These are phyloP conservation scores for Oenanthe javanica DNA, from an alignment of 140 eudicot species.

Conservation along the genomic window DNA sequence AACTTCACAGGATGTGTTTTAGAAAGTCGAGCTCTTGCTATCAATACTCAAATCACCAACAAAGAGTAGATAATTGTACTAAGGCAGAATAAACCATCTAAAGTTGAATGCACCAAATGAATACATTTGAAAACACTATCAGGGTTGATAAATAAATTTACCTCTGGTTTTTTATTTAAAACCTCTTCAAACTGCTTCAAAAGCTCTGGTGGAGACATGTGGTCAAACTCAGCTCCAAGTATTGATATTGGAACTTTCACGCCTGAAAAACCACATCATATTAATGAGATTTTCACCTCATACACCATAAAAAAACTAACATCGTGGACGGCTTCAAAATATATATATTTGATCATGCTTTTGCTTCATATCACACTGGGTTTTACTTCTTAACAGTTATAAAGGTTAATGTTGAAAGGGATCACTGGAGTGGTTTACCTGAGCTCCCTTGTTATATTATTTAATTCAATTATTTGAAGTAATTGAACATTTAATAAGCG, in stretches of 20 bases:
- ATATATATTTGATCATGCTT: no score
- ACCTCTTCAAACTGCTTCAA: slow-evolving; percentile 37
- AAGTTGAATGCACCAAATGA: background rate
- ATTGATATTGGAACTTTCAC: no score
- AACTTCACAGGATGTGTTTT: background rate
- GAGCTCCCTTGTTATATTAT: background rate
- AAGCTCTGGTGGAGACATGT: slow-evolving; percentile 36
- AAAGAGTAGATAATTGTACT: background rate
- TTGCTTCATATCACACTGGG: background rate
- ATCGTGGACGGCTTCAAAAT: no score
- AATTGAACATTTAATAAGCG: background rate
- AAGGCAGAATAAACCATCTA: background rate
- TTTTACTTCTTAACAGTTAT: background rate
- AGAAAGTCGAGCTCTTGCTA: background rate
- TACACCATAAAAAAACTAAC: no score
- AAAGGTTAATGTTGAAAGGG: background rate
- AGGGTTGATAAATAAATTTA: slow-evolving; percentile 10
- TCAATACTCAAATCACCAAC: background rate
- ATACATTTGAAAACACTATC: background rate
- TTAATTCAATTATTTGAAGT: background rate
- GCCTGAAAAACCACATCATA: no score
- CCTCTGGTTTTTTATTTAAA: slow-evolving; percentile 45
- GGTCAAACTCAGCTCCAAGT: no score
- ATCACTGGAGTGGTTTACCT: background rate
- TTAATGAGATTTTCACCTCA: no score